Conservation (phyloP, 2,329 filamentous ascomycete species). For the Aspergillus versicolor region DNA sequence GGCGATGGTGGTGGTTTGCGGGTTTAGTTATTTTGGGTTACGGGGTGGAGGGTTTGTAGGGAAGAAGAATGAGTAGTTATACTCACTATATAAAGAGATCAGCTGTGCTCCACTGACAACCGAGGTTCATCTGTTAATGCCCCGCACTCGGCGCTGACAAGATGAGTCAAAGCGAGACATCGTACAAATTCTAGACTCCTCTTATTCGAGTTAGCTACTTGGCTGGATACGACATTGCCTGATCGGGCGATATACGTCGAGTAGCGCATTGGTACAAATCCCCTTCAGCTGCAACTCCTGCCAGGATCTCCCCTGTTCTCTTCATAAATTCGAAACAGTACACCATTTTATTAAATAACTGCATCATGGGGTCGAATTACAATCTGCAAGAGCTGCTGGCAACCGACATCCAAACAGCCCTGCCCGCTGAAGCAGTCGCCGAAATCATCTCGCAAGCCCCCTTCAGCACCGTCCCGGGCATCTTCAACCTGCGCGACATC, state of each 20-base stretch:
- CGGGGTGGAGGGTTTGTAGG: constrained; percentile 2
- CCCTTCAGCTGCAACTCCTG: neutral
- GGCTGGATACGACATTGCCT: neutral
- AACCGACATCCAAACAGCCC: constrained; percentile 24
- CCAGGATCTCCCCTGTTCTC: neutral
- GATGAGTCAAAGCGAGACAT: no score
- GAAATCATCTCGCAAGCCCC: constrained; percentile 27
- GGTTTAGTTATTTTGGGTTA: constrained; percentile 4
- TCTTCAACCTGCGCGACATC: constrained; percentile 30
- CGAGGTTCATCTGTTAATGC: no score
- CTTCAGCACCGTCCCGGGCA: constrained; percentile 26
- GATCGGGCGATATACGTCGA: constrained; percentile 6
- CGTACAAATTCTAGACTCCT: neutral
- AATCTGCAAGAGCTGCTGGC: constrained; percentile 21
- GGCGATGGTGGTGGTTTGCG: constrained; percentile 7
- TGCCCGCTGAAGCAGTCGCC: constrained; percentile 20
- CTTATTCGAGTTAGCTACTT: no score
- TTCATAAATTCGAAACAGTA: no score
- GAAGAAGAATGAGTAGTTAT: constrained; percentile 7
- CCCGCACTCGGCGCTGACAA: neutral
- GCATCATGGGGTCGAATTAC: constrained; percentile 4
- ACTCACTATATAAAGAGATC: no score
- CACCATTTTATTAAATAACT: neutral
- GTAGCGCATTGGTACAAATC: neutral
- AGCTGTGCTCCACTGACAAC: neutral